These are phyloP conservation scores for Coleophoma eucalyptorum DNA, from an alignment of 2,329 filamentous ascomycete species.

Conservation along the genomic window DNA sequence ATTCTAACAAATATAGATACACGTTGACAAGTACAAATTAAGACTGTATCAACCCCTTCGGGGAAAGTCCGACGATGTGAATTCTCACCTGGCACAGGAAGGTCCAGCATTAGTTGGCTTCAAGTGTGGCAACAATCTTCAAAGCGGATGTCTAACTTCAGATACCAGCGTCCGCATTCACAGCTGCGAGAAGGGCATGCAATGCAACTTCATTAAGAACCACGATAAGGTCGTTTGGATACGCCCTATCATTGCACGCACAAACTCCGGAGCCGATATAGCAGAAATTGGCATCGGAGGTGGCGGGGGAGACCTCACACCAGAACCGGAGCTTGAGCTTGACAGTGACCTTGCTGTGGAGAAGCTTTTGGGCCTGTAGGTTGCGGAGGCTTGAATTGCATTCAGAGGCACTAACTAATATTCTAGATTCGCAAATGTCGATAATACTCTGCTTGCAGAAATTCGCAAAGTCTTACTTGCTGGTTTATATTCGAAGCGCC, in stretches of 20 bases:
- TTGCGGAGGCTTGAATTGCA: conserved; percentile 9
- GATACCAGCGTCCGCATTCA: conserved; percentile 66
- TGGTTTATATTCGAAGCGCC: conserved; percentile 15
- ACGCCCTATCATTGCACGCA: conserved; percentile 69
- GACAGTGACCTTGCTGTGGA: conserved; percentile 42
- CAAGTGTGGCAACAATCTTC: conserved; percentile 65
- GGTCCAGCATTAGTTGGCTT: conserved; percentile 70
- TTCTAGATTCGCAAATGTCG: conserved; percentile 16
- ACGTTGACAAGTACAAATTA: conserved; percentile 79
- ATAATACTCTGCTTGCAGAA: conserved; percentile 29
- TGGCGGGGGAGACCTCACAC: conserved; percentile 70
- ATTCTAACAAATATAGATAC: conserved; percentile 48
- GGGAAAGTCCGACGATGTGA: conserved; percentile 35
- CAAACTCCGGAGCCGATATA: conserved; percentile 56
- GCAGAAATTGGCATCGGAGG: conserved; percentile 75
- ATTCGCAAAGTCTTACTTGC: conserved; percentile 18
- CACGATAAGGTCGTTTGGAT: conserved; percentile 65
- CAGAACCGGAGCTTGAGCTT: conserved; percentile 62
- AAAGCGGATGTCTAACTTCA: conserved; percentile 69
- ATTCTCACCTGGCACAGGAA: conserved; percentile 47
- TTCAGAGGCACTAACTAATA: neutral
- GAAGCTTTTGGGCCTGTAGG: conserved; percentile 49
- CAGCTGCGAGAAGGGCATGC: conserved; percentile 75
- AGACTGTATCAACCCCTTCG: conserved; percentile 65
- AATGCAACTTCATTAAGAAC: conserved; percentile 46